A percentile compares a stretch with the other conserved stretches of the same genome.
Conservation (phyloP, 2,329 filamentous ascomycete genomes). For the Biscogniauxia marginata region DNA sequence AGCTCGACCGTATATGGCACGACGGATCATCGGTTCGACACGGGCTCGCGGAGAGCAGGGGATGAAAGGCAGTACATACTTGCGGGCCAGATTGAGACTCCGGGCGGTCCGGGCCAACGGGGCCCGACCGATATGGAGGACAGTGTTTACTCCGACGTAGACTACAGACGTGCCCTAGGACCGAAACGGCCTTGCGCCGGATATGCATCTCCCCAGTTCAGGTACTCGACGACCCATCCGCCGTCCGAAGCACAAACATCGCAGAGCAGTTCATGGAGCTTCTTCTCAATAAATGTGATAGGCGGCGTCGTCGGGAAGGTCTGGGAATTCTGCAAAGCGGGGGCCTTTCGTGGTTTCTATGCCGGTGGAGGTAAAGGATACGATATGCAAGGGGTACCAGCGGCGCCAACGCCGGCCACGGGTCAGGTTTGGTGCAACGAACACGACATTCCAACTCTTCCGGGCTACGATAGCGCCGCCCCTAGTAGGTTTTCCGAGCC, state of each 20-base stretch:
- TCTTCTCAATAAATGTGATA: conserved; percentile 59
- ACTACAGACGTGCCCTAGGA: conserved; percentile 53
- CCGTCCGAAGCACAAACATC: conserved; percentile 20
- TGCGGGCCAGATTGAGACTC: conserved; percentile 54
- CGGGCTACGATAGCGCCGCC: conserved; percentile 18
- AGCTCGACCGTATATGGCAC: conserved; percentile 26
- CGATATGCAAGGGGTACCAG: conserved; percentile 41
- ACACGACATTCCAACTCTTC: conserved; percentile 28
- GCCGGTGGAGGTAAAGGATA: conserved; percentile 80
- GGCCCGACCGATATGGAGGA: conserved; percentile 44
- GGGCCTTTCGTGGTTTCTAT: conserved; percentile 79
- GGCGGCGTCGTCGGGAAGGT: conserved; percentile 73
- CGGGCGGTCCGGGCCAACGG: conserved; percentile 33
- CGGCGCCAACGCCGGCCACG: conserved; percentile 13
- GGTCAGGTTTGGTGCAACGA: conserved; percentile 29
- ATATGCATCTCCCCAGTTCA: conserved; percentile 34
- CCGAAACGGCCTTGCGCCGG: conserved; percentile 43
- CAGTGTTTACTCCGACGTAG: conserved; percentile 56
- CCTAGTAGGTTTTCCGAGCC: conserved; percentile 34
- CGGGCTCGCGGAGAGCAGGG: conserved; percentile 16
- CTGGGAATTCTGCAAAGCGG: conserved; percentile 77
- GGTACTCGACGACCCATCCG: conserved; percentile 24
- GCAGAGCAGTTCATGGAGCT: conserved; percentile 50
- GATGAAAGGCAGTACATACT: conserved; percentile 44
- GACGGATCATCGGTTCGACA: conserved; percentile 23